Conservation (phyloP, 2,329 filamentous ascomycete genomes). For the Penicillium sp. region DNA sequence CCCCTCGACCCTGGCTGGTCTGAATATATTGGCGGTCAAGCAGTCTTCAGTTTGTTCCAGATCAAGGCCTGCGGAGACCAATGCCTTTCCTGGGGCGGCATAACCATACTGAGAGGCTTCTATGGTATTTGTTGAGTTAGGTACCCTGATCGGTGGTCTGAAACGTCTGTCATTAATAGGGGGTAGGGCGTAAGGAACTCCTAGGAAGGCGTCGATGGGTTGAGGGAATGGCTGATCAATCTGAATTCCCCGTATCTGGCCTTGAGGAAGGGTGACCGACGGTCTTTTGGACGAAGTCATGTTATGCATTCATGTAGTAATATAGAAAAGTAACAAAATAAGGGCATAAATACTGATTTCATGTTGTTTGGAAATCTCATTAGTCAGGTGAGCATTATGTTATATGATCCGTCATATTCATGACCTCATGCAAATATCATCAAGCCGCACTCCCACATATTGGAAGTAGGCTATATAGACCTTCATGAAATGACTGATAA, state of each 20-base stretch:
- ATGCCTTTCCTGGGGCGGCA: constrained; percentile 44
- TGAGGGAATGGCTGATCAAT: background rate
- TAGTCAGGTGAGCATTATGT: too few species aligned
- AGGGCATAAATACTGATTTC: too few species aligned
- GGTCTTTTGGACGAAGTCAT: background rate
- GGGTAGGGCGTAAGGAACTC: background rate
- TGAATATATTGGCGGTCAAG: constrained; percentile 44
- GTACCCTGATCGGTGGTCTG: background rate
- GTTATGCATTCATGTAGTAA: too few species aligned
- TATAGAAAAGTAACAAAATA: too few species aligned
- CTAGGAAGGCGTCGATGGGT: background rate
- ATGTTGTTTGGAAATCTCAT: too few species aligned
- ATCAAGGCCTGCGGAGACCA: constrained; percentile 54
- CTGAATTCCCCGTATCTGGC: background rate
- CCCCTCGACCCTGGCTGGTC: constrained; percentile 23
- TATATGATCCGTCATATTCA: too few species aligned
- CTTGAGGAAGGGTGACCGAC: background rate
- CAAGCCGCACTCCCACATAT: too few species aligned
- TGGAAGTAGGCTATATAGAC: too few species aligned
- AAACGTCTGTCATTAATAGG: background rate
- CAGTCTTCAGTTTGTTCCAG: constrained; percentile 53
- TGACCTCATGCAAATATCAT: too few species aligned
- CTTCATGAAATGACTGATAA: too few species aligned
- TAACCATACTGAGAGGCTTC: constrained; percentile 40
- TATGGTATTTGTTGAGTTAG: constrained; percentile 22